Conservation (phyloP, 257 asterid genomes). For the Scutellaria baicalensis region DNA sequence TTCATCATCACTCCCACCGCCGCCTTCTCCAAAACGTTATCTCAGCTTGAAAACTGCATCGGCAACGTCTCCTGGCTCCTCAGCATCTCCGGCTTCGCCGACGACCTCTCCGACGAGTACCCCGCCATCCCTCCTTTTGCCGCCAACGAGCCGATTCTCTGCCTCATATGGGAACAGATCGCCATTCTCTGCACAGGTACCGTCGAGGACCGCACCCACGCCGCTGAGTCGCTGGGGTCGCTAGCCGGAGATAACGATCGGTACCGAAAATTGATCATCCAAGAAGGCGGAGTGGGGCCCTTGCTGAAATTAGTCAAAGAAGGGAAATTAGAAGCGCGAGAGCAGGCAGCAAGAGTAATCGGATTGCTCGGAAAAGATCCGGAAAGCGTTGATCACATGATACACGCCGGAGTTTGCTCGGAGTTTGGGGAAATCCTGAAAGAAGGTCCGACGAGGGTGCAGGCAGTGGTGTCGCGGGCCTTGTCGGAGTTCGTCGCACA, state of each 20-base stretch:
- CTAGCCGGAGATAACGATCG: conserved; percentile 56
- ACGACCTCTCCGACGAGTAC: conserved; percentile 51
- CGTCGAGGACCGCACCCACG: conserved; percentile 48
- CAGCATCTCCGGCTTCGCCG: conserved; percentile 63
- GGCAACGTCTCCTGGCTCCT: conserved; percentile 80
- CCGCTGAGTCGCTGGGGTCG: conserved; percentile 62
- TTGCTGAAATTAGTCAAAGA: conserved; percentile 51
- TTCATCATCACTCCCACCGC: conserved; percentile 69
- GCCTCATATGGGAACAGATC: conserved; percentile 78
- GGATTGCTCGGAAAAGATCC: conserved; percentile 66
- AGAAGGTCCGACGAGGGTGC: conserved; percentile 64
- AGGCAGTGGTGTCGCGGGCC: conserved; percentile 69
- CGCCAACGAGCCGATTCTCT: conserved; percentile 64
- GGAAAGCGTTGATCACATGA: conserved; percentile 61
- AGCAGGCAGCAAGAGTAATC: conserved; percentile 52
- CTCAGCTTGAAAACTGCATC: conserved; percentile 59
- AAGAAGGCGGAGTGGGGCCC: conserved; percentile 75
- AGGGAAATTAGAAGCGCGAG: conserved; percentile 64
- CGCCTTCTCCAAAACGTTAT: conserved; percentile 55
- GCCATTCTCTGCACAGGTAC: conserved; percentile 54
- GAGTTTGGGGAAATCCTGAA: conserved; percentile 58
- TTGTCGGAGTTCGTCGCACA: conserved; percentile 52
- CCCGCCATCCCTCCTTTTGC: conserved; percentile 77
- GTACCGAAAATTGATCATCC: conserved; percentile 61
- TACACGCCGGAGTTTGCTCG: conserved; percentile 55